Evolutionary conservation across 176 grass and related monocot genomes (phyloP).

Genomic region (Luzula sylvatica): DNA sequence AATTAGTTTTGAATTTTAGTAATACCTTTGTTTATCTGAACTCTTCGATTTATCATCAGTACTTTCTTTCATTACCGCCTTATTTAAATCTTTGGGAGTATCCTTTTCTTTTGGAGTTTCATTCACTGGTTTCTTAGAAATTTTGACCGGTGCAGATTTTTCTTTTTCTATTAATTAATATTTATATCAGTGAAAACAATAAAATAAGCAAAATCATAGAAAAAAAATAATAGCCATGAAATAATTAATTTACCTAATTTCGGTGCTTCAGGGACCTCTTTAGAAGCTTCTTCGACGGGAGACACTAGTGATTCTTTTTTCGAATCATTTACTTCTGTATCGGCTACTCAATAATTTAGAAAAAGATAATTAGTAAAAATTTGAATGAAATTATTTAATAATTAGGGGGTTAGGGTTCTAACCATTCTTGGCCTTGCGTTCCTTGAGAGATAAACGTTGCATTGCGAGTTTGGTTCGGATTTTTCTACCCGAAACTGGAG

Average conservation of each 20-base stretch:
- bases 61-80: conserved; percentile 16
- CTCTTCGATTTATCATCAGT: conserved; percentile 29
- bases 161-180: conserved; percentile 8
- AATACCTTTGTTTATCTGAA: conserved; percentile 92
- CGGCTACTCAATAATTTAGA: conserved; percentile 17
- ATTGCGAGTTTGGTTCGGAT: conserved; percentile 84
- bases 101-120: conserved; percentile 13
- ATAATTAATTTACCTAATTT: conserved; percentile 4
- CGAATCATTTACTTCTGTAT: conserved; percentile 29
- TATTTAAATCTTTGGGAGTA: background rate
- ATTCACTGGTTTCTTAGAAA: conserved; percentile 23
- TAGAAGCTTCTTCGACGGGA: conserved; percentile 14
- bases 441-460: conserved; percentile 53
- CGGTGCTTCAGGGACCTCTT: conserved; percentile 11
- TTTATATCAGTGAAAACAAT: conserved; percentile 12
- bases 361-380: background rate
- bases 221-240: conserved; percentile 4
- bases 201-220: conserved; percentile 6
- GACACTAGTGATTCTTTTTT: conserved; percentile 28
- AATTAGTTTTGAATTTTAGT: background rate
- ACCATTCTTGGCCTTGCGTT: conserved; percentile 67
- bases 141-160: conserved; percentile 19
- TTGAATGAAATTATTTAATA: too few relatives aligned
- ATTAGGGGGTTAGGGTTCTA: conserved; percentile 2
- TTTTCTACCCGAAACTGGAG: conserved; percentile 57